Base-by-base conservation (phyloP, 2,329 filamentous ascomycete genomes). In the Pestalotiopsis fici region DNA sequence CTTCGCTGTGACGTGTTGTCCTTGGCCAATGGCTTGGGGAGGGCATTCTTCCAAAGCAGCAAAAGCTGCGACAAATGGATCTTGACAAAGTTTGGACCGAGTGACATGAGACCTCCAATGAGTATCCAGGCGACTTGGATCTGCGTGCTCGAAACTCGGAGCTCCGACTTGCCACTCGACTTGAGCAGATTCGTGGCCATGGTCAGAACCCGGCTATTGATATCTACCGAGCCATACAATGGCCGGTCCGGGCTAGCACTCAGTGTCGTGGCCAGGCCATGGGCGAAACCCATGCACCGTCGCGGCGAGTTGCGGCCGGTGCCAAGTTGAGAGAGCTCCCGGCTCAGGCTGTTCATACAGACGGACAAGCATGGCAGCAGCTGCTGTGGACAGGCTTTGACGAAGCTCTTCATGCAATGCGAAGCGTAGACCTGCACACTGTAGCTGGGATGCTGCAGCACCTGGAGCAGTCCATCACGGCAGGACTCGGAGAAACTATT, bases 41-140 rank as follows among this genome's bases (percentile, higher is more conserved):
- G 85, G 0, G 96, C 95, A 78, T 98, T 99, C 80, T 97, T 97
- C 96, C 96, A 99, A 6, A 99, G 83, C 9, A 99, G 83, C 66
- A 99, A 89, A 25, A 99, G 85, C 76, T 99, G 96, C 2, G 95
- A 95, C 7, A 99, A 86, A 79, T 99, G 96, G 27, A 98, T 98
- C 81, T 99, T 99, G 79, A 98, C 95, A 78, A 99, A 99, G 78
- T 97, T 98, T 3, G 96, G 95, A 0, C 96, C 96, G 0, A 99
- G 86, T 0, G 95, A 94, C 95, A 98, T 98, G 65, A 99, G 83
- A 0, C 97, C 96, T 47, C 97, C 96, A 59, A 99, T 97, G 67
- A 99, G 83, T 60, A 97, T 97, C 95, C 96, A 99, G 4, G 96
- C 96, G 2, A 99, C 95, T 77, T 99, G 96, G 27, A 99, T 94